Base-by-base conservation (phyloP, 176 grass and related monocot species). In the Carex pumila region DNA sequence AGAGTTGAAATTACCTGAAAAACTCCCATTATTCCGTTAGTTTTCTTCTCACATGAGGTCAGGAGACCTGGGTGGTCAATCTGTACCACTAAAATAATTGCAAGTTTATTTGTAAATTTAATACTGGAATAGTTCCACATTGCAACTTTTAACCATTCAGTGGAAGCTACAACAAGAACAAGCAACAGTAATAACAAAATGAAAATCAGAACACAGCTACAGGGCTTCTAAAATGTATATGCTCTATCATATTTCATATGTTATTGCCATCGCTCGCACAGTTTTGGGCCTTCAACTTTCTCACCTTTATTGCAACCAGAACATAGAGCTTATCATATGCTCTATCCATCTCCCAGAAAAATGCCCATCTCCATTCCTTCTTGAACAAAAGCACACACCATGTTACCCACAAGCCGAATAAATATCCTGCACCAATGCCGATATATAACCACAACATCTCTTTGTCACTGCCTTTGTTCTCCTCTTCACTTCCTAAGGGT, bases 321-420 rank as follows among this genome's bases (percentile, higher is more conserved):
- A 84, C 86, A 70, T 79, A 84, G 18, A 79, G 50, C 71, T 65
- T 4, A 68, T 88, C 81, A 83, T 79, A 84, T 43, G 76, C 53
- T 41, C 49, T 56, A 77, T 88, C 86, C 19, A 29, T 76, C n/a
- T 29, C 37, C 30, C 61, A 4, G 80, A 88, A 88, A 65, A 62
- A 88, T 55, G 36, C 15, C 6, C 17, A 49, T 84, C 80, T 88
- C 81, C 81, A 88, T 50, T 53, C 73, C 45, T 54, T 53, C 22
- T 79, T 88, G 18, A 79, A 58, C 47, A 88, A 68, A 75, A 88
- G 55, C 32, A 47, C 59, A 83, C 71, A 79, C 50, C 74, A 88
- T 41, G 65, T 34, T 49, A 31, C 1, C 61, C 71, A 88, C 6
- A 84, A 47, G 61, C 58, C 60, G 6, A 79, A 69, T 58, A 79